Conservation (phyloP, 305 asterid genomes). For the Fraxinus greggii region DNA sequence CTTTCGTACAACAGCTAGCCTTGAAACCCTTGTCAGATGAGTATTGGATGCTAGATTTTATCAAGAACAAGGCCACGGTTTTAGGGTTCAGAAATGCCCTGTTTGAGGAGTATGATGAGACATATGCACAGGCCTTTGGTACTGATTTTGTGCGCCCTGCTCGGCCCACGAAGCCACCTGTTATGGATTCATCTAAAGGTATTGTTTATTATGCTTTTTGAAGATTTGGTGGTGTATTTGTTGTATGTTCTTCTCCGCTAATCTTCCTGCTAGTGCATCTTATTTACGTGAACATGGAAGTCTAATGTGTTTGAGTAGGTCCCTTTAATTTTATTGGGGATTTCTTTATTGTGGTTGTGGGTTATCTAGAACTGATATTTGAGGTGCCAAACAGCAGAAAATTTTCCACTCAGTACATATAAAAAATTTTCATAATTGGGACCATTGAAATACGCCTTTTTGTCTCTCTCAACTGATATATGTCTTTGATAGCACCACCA, state of each 20-base stretch:
- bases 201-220: conserved; percentile 17
- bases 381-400: background rate
- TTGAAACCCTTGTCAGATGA: conserved; percentile 48
- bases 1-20: conserved; percentile 55
- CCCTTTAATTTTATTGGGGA: background rate
- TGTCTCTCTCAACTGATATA: background rate
- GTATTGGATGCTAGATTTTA: conserved; percentile 38
- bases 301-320: background rate
- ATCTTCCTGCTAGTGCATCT: background rate
- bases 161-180: conserved; percentile 46
- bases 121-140: conserved; percentile 94
- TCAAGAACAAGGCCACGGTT: conserved; percentile 64
- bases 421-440: background rate
- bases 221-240: background rate
- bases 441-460: background rate
- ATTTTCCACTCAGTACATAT: background rate
- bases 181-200: conserved; percentile 70
- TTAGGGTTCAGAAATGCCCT: conserved; percentile 64
- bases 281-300: background rate
- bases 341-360: background rate
- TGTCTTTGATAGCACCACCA: background rate
- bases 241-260: background rate
- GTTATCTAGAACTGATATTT: background rate
- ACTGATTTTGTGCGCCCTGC: conserved; percentile 52
- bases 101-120: conserved; percentile 83